phyloP scores from a whole-genome alignment of 2,329 filamentous ascomycete genomes.

The Fusarium pseudoanthophilum region DNA sequence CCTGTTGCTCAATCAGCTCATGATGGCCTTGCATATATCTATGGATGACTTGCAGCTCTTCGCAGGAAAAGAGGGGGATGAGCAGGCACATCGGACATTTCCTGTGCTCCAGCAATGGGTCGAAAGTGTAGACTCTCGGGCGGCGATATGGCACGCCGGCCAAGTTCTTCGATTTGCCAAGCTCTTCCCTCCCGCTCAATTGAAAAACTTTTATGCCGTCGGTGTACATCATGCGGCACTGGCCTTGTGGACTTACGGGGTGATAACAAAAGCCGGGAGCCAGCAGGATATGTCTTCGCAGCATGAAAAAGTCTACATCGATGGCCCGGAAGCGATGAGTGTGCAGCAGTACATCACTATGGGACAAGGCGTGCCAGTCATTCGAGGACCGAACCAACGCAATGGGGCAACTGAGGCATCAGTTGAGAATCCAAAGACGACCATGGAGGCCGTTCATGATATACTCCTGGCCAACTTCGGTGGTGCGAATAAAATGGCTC shows the following conservation, averaged over 20 bases:
- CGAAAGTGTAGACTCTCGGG: slow-evolving; percentile 63
- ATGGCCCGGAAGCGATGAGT: slow-evolving; percentile 63
- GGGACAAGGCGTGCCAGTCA: slow-evolving; percentile 64
- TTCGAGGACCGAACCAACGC: slow-evolving; percentile 51
- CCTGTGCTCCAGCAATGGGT: slow-evolving; percentile 69
- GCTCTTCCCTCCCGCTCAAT: slow-evolving; percentile 60
- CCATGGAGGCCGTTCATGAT: slow-evolving; percentile 68
- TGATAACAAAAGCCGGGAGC: slow-evolving; percentile 60
- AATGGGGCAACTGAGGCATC: slow-evolving; percentile 51
- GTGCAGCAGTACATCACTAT: slow-evolving; percentile 67
- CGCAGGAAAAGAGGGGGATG: slow-evolving; percentile 73
- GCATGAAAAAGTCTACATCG: slow-evolving; percentile 63
- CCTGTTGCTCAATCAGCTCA: slow-evolving; percentile 63
- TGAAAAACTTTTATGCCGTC: slow-evolving; percentile 75
- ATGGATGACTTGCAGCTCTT: slow-evolving; percentile 75
- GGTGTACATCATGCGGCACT: slow-evolving; percentile 75
- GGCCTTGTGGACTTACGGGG: slow-evolving; percentile 75
- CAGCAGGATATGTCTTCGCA: slow-evolving; percentile 48
- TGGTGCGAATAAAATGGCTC: slow-evolving; percentile 55
- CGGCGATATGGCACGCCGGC: slow-evolving; percentile 74
- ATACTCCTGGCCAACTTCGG: slow-evolving; percentile 65
- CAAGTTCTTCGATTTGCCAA: slow-evolving; percentile 72
- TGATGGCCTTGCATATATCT: slow-evolving; percentile 72
- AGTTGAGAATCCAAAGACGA: slow-evolving; percentile 66
- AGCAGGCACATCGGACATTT: slow-evolving; percentile 70